phyloP scores from a whole-genome alignment of 1,284 basidiomycete species.

The Ustilago loliicola region DNA sequence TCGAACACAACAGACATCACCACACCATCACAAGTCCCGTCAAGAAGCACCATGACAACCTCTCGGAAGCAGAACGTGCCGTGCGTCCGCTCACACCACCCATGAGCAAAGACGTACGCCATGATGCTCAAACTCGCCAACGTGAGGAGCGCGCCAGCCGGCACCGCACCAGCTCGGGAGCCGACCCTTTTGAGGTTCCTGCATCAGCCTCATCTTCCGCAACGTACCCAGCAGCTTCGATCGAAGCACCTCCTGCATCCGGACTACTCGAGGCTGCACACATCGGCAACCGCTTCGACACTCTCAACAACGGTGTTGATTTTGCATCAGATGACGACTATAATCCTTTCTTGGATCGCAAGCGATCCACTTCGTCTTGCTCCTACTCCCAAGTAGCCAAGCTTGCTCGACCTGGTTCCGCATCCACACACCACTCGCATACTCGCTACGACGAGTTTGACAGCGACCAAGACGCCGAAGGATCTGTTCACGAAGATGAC shows the following conservation, averaged over 20 bases:
- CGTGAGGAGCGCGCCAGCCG: constrained; percentile 18
- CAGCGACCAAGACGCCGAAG: constrained; percentile 44
- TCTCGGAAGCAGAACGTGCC: constrained; percentile 22
- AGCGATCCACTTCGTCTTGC: not conserved
- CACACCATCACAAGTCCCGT: constrained; percentile 36
- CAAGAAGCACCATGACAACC: constrained; percentile 31
- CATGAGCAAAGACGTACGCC: constrained; percentile 50
- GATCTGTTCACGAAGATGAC: constrained; percentile 25
- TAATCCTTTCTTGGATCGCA: constrained; percentile 39
- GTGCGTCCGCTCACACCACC: constrained; percentile 41
- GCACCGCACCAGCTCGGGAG: constrained; percentile 30
- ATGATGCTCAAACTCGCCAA: constrained; percentile 18
- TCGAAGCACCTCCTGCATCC: not conserved
- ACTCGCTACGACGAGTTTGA: constrained; percentile 38
- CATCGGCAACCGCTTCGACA: constrained; percentile 18
- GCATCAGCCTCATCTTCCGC: constrained; percentile 10
- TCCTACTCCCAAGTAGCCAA: constrained; percentile 12
- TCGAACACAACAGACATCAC: constrained; percentile 14
- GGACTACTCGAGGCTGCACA: constrained; percentile 8
- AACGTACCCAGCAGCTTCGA: not conserved
- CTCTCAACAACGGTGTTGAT: constrained; percentile 19
- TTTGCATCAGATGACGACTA: constrained; percentile 47
- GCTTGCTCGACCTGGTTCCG: not conserved
- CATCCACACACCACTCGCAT: constrained; percentile 11
- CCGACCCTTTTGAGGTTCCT: constrained; percentile 9